phyloP scores from a whole-genome alignment of 1,284 basidiomycete species.

The Sporisorium exsertum region DNA sequence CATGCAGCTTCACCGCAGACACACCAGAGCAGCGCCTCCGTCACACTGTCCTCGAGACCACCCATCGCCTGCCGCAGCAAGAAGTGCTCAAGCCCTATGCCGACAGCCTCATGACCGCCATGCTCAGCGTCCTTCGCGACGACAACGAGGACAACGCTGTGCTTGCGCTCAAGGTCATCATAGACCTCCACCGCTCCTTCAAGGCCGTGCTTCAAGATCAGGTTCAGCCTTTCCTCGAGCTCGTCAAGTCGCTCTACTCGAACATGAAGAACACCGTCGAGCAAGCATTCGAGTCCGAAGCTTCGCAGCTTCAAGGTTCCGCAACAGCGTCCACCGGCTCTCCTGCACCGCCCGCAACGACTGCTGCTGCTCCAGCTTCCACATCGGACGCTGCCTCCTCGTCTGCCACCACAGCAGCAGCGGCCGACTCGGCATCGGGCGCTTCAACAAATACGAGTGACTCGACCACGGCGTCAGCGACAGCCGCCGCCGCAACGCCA shows the following conservation, averaged over 20 bases:
- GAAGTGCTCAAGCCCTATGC: constrained; percentile 82
- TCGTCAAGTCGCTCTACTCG: constrained; percentile 80
- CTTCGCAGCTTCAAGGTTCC: constrained; percentile 32
- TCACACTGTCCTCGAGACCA: constrained; percentile 71
- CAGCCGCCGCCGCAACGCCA: constrained; percentile 11
- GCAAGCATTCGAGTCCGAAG: constrained; percentile 75
- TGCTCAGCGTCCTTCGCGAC: constrained; percentile 84
- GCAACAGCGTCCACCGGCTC: constrained; percentile 10
- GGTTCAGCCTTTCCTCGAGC: constrained; percentile 82
- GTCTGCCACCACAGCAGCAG: constrained; percentile 4
- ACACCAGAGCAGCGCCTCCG: constrained; percentile 79
- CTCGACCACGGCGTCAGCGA: constrained; percentile 4
- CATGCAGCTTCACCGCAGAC: constrained; percentile 82
- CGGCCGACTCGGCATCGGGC: constrained; percentile 7
- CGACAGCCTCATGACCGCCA: constrained; percentile 76
- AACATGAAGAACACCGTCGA: constrained; percentile 82
- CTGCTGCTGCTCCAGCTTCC: constrained; percentile 3
- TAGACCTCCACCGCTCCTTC: constrained; percentile 75
- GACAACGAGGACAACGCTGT: constrained; percentile 98
- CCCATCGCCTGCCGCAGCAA: constrained; percentile 86
- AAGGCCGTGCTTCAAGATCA: constrained; percentile 77
- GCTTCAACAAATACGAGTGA: constrained; percentile 11
- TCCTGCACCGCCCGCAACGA: constrained; percentile 15
- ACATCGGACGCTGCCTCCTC: constrained; percentile 9
- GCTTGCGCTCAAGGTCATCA: constrained; percentile 89